These are phyloP conservation scores for Dissophora ornata DNA, from an alignment of 192 early-diverging fungal species.

Conservation along the genomic window DNA sequence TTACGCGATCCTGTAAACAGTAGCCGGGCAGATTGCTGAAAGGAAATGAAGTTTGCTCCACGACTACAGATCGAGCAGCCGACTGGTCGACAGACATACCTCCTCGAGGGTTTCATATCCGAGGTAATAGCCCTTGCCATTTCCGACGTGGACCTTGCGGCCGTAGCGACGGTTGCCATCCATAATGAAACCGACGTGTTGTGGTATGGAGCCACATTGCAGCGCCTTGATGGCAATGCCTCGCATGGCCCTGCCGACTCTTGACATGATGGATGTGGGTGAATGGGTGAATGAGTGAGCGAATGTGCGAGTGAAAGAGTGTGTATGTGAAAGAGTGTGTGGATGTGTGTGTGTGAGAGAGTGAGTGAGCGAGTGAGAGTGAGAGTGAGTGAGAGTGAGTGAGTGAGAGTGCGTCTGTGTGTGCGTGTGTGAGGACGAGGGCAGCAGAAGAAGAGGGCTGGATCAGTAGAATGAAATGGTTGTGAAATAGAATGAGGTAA, in stretches of 20 bases:
- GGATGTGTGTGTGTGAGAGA: too few relatives aligned
- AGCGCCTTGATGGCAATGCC: conserved; percentile 50
- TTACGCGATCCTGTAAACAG: too few relatives aligned
- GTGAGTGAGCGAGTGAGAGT: not conserved
- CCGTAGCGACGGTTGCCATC: conserved; percentile 98
- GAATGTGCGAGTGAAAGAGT: not conserved
- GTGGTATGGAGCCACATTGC: conserved; percentile 82
- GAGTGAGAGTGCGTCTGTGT: not conserved
- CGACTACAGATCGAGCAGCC: not conserved
- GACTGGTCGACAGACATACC: conserved; percentile 56
- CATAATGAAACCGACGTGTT: conserved; percentile 96
- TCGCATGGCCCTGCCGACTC: conserved; percentile 2
- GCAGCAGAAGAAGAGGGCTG: not conserved
- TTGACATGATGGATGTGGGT: conserved; percentile 8
- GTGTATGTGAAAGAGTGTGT: too few relatives aligned
- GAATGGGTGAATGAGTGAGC: not conserved
- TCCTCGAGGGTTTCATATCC: conserved; percentile 84
- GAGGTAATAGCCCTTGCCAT: conserved; percentile 78
- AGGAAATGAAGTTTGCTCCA: too few relatives aligned
- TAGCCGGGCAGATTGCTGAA: too few relatives aligned
- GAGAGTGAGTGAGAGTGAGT: not conserved
- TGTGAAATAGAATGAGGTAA: not conserved
- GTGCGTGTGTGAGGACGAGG: not conserved
- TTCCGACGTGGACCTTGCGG: conserved; percentile 64
- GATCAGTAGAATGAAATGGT: not conserved